Evolutionary conservation across 2,329 filamentous ascomycete species (phyloP).

Genomic region (Aspergillus eucalypticola): DNA sequence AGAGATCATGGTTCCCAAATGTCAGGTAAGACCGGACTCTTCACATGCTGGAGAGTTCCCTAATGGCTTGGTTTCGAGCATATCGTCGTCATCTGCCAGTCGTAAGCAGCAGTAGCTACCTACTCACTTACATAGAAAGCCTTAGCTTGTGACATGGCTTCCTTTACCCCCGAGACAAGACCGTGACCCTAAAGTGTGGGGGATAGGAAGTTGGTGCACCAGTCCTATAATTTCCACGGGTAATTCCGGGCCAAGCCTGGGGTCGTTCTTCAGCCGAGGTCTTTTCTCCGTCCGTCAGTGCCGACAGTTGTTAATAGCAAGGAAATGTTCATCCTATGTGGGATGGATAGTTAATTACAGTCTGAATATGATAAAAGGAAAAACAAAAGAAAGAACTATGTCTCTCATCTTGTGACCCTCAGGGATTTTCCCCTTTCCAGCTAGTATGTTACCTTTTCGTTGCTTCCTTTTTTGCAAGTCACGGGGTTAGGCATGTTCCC

Average conservation of each 20-base stretch:
- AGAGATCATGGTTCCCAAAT: slow-evolving; percentile 1
- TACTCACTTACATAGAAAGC: not conserved
- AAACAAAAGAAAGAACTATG: not conserved
- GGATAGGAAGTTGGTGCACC: not conserved
- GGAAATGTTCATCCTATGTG: not conserved
- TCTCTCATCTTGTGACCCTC: not conserved
- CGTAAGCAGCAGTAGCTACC: not conserved
- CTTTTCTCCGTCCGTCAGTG: slow-evolving; percentile 7
- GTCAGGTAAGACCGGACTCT: slow-evolving; percentile 1
- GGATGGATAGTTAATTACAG: not conserved
- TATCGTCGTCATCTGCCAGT: slow-evolving; percentile 7
- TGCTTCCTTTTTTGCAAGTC: not conserved
- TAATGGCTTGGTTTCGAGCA: not conserved
- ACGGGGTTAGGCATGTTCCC: too few species aligned
- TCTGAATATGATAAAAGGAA: not conserved
- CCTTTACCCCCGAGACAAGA: not conserved
- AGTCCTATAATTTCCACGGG: not conserved
- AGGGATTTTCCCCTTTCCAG: not conserved
- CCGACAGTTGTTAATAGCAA: slow-evolving; percentile 1
- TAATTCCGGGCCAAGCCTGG: slow-evolving; percentile 17
- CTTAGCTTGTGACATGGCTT: not conserved
- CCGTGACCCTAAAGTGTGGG: not conserved
- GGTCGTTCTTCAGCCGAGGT: slow-evolving; percentile 16
- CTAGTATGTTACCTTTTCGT: not conserved
- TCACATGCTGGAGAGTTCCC: slow-evolving; percentile 16